A percentile compares a stretch with the other conserved stretches of the same genome.
Conservation (phyloP, 2,329 filamentous ascomycete genomes). For the Monilinia aucupariae region DNA sequence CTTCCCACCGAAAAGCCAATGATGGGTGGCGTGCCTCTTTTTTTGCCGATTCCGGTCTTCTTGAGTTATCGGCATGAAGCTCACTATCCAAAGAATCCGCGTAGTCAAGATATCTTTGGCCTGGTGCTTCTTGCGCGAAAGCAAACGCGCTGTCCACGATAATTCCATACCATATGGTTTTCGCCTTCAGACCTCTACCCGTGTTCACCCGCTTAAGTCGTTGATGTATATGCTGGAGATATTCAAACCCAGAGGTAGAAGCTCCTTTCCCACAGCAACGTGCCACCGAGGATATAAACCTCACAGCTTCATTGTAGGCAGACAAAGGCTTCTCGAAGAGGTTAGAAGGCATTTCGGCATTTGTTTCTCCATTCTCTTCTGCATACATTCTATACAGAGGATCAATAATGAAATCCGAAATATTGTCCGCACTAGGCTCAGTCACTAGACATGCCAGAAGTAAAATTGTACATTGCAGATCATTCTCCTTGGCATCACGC, state of each 20-base stretch:
- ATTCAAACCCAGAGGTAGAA: conserved; percentile 35
- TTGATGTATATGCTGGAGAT: conserved; percentile 37
- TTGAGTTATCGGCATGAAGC: not conserved
- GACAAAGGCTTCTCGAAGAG: not conserved
- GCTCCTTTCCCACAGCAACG: conserved; percentile 43
- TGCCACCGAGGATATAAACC: conserved; percentile 43
- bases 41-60: not conserved
- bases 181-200: conserved; percentile 8
- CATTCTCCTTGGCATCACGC: not conserved
- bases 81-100: conserved; percentile 27
- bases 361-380: not conserved
- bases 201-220: conserved; percentile 21
- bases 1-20: conserved; percentile 46
- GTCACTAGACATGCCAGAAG: conserved; percentile 25
- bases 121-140: conserved; percentile 32
- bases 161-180: conserved; percentile 25
- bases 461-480: conserved; percentile 19
- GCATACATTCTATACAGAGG: not conserved
- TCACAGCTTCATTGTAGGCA: conserved; percentile 23
- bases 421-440: not conserved
- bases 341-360: not conserved
- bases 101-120: conserved; percentile 32
- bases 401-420: conserved; percentile 5
- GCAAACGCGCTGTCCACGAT: conserved; percentile 35
- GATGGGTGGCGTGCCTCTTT: conserved; percentile 19